These are phyloP conservation scores for Aspergillus viridinutans DNA, from an alignment of 2,329 filamentous ascomycete species.

Conservation along the genomic window DNA sequence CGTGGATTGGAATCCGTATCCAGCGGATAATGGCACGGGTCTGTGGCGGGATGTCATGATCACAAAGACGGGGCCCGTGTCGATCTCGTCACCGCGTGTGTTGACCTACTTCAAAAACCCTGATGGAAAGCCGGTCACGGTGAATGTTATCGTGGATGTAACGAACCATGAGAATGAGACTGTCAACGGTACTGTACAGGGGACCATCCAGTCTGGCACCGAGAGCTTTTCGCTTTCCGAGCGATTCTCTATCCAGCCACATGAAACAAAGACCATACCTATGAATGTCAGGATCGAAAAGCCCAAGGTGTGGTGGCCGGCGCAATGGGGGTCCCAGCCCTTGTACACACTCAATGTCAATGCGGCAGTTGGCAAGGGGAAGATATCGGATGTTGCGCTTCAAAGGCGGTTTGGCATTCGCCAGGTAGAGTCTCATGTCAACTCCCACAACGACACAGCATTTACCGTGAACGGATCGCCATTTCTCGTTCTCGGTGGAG, in stretches of 20 bases:
- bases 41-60: slow-evolving; percentile 59
- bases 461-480: slow-evolving; percentile 55
- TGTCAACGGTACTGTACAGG: slow-evolving; percentile 18
- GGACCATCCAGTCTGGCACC: slow-evolving; percentile 15
- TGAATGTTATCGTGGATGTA: slow-evolving; percentile 33
- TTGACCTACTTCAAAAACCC: slow-evolving; percentile 39
- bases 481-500: slow-evolving; percentile 59
- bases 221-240: slow-evolving; percentile 23
- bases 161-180: slow-evolving; percentile 26
- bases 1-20: slow-evolving; percentile 60
- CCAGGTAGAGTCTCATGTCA: slow-evolving; percentile 50
- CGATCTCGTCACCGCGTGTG: slow-evolving; percentile 44
- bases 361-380: slow-evolving; percentile 16
- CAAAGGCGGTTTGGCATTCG: slow-evolving; percentile 50
- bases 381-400: slow-evolving; percentile 32
- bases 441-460: slow-evolving; percentile 50
- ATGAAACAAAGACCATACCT: slow-evolving; percentile 37
- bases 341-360: slow-evolving; percentile 43
- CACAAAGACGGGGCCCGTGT: slow-evolving; percentile 52
- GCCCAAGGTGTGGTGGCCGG: slow-evolving; percentile 60
- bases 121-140: slow-evolving; percentile 32
- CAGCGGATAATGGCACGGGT: slow-evolving; percentile 60
- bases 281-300: slow-evolving; percentile 38
- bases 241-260: slow-evolving; percentile 36
- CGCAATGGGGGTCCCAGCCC: slow-evolving; percentile 55